Percentiles rank a stretch among this genome's conserved stretches.
These are phyloP conservation scores for Fagus sylvatica DNA, from an alignment of 306 rosid genomes.

Conservation along the genomic window DNA sequence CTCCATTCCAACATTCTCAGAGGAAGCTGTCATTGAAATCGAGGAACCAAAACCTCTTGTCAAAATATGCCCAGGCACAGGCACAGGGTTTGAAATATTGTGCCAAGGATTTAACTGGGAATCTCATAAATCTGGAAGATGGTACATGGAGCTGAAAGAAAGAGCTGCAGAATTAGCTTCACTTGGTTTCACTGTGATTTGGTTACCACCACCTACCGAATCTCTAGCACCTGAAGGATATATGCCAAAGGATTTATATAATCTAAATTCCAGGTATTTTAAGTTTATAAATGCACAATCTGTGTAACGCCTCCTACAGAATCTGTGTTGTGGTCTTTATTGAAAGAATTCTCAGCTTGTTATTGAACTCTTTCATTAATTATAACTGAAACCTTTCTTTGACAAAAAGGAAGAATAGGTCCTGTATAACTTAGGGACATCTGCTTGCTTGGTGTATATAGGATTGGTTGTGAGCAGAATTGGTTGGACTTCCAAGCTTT, in stretches of 20 bases:
- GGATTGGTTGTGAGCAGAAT: constrained; percentile 2
- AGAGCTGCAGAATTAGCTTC: constrained; percentile 67
- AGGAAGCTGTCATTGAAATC: constrained; percentile 46
- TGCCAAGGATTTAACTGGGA: constrained; percentile 99
- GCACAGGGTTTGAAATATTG: constrained; percentile 83
- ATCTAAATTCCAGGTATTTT: constrained; percentile 82
- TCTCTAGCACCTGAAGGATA: constrained; percentile 96
- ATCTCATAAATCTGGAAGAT: constrained; percentile 86
- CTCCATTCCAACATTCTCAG: constrained; percentile 57
- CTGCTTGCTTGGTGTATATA: background rate
- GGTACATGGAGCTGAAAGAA: constrained; percentile 83
- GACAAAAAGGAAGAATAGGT: background rate
- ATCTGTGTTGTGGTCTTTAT: background rate
- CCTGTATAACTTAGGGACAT: background rate
- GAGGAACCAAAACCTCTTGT: constrained; percentile 23
- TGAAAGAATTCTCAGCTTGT: background rate
- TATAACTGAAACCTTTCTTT: background rate
- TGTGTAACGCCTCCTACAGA: background rate
- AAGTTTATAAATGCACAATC: background rate
- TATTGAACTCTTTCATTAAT: background rate
- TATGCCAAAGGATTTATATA: constrained; percentile 92
- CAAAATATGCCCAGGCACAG: constrained; percentile 61
- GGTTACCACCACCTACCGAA: constrained; percentile 99
- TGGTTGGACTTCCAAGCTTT: constrained; percentile 15
- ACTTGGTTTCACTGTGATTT: constrained; percentile 81